Conservation (phyloP, 2,329 filamentous ascomycete genomes). For the Aspergillus proliferans region DNA sequence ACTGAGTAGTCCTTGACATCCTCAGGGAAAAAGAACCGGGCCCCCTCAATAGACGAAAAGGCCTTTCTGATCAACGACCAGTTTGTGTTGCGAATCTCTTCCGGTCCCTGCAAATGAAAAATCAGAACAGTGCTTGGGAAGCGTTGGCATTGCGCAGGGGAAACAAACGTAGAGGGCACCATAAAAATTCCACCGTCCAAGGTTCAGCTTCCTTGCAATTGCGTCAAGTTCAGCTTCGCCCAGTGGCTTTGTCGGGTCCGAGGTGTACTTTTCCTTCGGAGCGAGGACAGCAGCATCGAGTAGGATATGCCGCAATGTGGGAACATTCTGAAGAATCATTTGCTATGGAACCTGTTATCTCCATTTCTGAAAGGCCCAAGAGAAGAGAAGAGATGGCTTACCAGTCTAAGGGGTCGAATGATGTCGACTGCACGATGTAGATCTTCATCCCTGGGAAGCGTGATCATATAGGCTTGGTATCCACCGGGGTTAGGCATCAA, state of each 20-base stretch:
- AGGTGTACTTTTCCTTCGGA: slow-evolving; percentile 27
- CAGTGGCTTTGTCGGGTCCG: slow-evolving; percentile 23
- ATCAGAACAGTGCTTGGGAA: too few relatives aligned
- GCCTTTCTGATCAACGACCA: slow-evolving; percentile 38
- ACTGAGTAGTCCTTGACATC: slow-evolving; percentile 30
- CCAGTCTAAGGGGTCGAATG: slow-evolving; percentile 29
- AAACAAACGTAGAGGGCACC: slow-evolving; percentile 25
- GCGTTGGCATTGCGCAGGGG: too few relatives aligned
- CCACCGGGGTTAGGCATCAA: slow-evolving; percentile 50
- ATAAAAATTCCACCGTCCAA: slow-evolving; percentile 49
- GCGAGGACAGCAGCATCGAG: slow-evolving; percentile 43
- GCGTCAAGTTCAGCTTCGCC: slow-evolving; percentile 36
- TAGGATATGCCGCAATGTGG: slow-evolving; percentile 41
- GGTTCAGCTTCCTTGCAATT: slow-evolving; percentile 36
- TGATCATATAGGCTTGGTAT: slow-evolving; percentile 41
- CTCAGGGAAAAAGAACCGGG: slow-evolving; percentile 39
- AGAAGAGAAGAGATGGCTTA: not conserved
- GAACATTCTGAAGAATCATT: slow-evolving; percentile 46
- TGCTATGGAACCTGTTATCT: not conserved
- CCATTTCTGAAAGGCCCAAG: not conserved
- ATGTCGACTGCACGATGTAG: slow-evolving; percentile 35
- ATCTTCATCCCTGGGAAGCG: slow-evolving; percentile 46
- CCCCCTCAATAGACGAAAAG: slow-evolving; percentile 39
- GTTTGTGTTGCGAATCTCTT: slow-evolving; percentile 25
- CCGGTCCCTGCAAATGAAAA: slow-evolving; percentile 30